phyloP scores from a whole-genome alignment of 2,329 filamentous ascomycete genomes.

The Malbranchea cinnamomea region DNA sequence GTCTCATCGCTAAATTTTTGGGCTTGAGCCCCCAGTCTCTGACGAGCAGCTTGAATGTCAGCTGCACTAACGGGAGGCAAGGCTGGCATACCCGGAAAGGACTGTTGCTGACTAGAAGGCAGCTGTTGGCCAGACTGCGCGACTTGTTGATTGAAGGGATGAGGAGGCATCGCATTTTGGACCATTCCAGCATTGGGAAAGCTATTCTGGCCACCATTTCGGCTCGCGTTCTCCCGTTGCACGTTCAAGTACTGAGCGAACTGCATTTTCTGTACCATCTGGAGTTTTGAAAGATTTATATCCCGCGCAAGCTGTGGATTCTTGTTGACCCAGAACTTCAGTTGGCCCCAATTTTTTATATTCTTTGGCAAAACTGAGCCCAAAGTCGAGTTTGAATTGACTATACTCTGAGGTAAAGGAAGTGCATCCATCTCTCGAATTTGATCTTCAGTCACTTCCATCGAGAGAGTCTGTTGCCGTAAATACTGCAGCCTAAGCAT shows the following conservation, averaged over 20 bases:
- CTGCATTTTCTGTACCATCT: slow-evolving; percentile 29
- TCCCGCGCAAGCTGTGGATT: slow-evolving; percentile 31
- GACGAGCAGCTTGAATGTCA: slow-evolving; percentile 23
- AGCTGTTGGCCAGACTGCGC: slow-evolving; percentile 18
- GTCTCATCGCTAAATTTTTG: slow-evolving; percentile 28
- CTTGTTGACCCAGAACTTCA: slow-evolving; percentile 38
- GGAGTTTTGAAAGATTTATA: slow-evolving; percentile 26
- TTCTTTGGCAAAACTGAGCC: slow-evolving; percentile 31
- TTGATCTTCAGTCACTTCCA: slow-evolving; percentile 27
- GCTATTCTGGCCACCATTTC: slow-evolving; percentile 13
- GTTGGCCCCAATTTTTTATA: slow-evolving; percentile 40
- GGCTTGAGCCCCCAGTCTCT: slow-evolving; percentile 20
- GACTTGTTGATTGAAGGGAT: slow-evolving; percentile 16
- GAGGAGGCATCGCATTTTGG: slow-evolving; percentile 11
- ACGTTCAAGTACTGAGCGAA: slow-evolving; percentile 21
- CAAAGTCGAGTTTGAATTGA: slow-evolving; percentile 19
- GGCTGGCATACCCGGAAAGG: slow-evolving; percentile 13
- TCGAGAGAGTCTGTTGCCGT: slow-evolving; percentile 18
- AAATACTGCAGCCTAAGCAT: slow-evolving; percentile 19
- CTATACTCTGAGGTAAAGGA: slow-evolving; percentile 22
- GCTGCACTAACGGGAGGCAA: slow-evolving; percentile 21
- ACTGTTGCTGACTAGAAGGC: slow-evolving; percentile 14
- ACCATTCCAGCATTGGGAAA: slow-evolving; percentile 13
- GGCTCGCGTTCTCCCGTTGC: slow-evolving; percentile 15
- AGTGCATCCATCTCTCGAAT: slow-evolving; percentile 29